phyloP scores from a whole-genome alignment of 1,284 basidiomycete genomes.

The Peniophora sp. region DNA sequence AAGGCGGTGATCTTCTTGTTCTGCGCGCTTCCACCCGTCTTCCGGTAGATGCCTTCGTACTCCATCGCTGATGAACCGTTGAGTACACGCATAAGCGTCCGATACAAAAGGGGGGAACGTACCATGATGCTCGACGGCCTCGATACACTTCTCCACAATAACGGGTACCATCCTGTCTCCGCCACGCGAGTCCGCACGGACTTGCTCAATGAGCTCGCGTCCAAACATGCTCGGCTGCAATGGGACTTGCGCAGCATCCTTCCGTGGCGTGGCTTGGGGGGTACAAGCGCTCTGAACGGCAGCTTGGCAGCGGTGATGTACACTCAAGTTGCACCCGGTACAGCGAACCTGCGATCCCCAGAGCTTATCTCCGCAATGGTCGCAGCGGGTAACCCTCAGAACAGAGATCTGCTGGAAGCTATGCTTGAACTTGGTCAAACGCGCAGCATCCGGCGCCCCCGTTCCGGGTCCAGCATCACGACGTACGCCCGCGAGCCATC shows the following conservation, averaged over 20 bases:
- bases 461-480: constrained; percentile 9
- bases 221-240: constrained; percentile 81
- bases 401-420: constrained; percentile 87
- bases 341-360: constrained; percentile 95
- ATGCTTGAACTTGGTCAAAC: constrained; percentile 52
- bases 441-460: constrained; percentile 30
- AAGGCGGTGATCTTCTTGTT: constrained; percentile 90
- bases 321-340: constrained; percentile 63
- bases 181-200: constrained; percentile 60
- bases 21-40: constrained; percentile 90
- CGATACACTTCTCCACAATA: constrained; percentile 93
- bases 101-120: constrained; percentile 18
- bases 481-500: not conserved
- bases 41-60: constrained; percentile 95
- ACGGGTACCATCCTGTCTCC: constrained; percentile 67
- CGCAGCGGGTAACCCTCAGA: constrained; percentile 85
- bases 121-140: constrained; percentile 85
- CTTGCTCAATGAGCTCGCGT: constrained; percentile 79
- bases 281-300: constrained; percentile 52
- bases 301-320: constrained; percentile 67
- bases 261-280: constrained; percentile 30
- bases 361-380: constrained; percentile 96
- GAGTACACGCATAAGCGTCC: constrained; percentile 1
- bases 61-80: constrained; percentile 55
- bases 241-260: constrained; percentile 29